A percentile compares a stretch with the other conserved stretches of the same genome.
These are phyloP conservation scores for Fusarium setosum DNA, from an alignment of 2,329 filamentous ascomycete genomes.

Conservation along the genomic window DNA sequence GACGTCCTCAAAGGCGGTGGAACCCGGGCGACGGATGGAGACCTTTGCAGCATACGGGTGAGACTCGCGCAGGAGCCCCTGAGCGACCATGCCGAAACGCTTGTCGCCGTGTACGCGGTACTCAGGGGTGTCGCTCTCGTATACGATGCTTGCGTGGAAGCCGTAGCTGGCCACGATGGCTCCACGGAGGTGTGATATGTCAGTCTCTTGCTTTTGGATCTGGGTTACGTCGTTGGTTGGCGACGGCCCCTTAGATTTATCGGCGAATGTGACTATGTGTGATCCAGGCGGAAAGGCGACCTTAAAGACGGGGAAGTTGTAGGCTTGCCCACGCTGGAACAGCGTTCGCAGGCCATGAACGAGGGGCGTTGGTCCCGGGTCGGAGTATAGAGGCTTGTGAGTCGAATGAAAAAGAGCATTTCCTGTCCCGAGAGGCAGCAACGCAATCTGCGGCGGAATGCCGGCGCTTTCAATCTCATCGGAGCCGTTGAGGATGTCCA, in stretches of 20 bases:
- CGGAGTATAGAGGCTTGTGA: slow-evolving; percentile 66
- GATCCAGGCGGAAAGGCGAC: slow-evolving; percentile 71
- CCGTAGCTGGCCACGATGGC: slow-evolving; percentile 92
- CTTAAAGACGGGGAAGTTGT: slow-evolving; percentile 70
- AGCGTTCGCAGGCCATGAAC: slow-evolving; percentile 67
- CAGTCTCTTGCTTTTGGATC: slow-evolving; percentile 45
- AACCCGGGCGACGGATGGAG: slow-evolving; percentile 42
- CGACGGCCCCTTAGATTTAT: slow-evolving; percentile 18
- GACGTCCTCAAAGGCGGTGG: slow-evolving; percentile 38
- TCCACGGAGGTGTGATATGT: slow-evolving; percentile 67
- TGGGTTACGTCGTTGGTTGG: slow-evolving; percentile 9
- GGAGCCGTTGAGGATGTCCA: slow-evolving; percentile 81
- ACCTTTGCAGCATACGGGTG: slow-evolving; percentile 63
- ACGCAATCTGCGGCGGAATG: slow-evolving; percentile 57
- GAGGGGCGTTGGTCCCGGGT: slow-evolving; percentile 52
- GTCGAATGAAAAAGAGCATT: slow-evolving; percentile 74
- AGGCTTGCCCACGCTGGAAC: slow-evolving; percentile 66
- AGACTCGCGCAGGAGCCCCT: slow-evolving; percentile 72
- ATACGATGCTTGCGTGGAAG: slow-evolving; percentile 88
- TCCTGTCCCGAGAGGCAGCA: slow-evolving; percentile 73
- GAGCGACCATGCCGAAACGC: slow-evolving; percentile 87
- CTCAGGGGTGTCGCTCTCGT: slow-evolving; percentile 86
- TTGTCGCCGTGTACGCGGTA: slow-evolving; percentile 82
- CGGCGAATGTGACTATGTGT: slow-evolving; percentile 54
- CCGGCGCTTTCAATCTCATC: slow-evolving; percentile 33